Base-by-base conservation (phyloP, 108 stramenopile species). In the Skeletonema costatum region DNA sequence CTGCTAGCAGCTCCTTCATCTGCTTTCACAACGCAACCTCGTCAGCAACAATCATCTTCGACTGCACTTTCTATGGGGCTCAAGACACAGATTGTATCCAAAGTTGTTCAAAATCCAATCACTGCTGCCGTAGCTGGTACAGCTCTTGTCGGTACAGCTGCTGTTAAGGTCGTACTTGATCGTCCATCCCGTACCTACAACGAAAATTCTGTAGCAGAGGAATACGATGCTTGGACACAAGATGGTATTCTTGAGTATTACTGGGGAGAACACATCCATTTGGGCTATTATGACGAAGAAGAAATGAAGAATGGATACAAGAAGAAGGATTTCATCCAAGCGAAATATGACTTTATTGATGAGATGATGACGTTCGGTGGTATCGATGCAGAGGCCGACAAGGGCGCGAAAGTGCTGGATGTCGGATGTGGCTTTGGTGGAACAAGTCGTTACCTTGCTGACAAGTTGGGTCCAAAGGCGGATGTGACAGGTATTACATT, bases 201-300 rank as follows among this genome's bases (percentile, higher is more conserved):
- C 38, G 85, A 87, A 39, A 87, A 85, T 59, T 87, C 93, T 8
- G 95, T 96, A 25, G 93, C 87, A 3, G 62, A 84, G 9, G 97
- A 97, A 75, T 97, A 97, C 81, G 97, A 97, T 72, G 95, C 90
- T 48, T 98, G 97, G 96, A 90, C 96, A 7, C 77, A 83, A 80
- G 97, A 98, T 59, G 97, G 97, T n/a, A 98, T 98, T 71, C 83
- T 99, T 50, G 98, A 99, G 82, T 93, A 97, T 73, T 97, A 97
- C 80, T 99, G 98, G 98, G 97, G 98, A 14, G 98, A 98, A 85
- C 98, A 98, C 84, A 98, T 98, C 77, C 98, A 98, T 86, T 83
- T 98, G 19, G 98, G 98, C 5, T 98, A 98, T 82, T 98, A 98
- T 76, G 77, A 80, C 61, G 84, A 89, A 31, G 86, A 86, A 56